Evolutionary conservation across 1,284 basidiomycete genomes (phyloP).

Genomic region (Sanghuangporus sanghuang): DNA sequence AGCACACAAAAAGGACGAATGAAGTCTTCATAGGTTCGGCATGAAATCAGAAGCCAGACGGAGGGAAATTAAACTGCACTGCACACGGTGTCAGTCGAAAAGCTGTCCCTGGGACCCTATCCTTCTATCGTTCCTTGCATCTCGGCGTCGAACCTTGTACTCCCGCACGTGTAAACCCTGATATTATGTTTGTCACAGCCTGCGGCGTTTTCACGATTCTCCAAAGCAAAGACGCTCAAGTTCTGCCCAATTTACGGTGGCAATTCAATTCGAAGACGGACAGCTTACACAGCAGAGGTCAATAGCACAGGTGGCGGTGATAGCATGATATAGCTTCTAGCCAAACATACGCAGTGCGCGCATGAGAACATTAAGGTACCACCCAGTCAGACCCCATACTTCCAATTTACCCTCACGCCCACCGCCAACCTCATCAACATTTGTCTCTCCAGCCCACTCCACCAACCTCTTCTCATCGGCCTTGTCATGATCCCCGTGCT

Average conservation of each 20-base stretch:
- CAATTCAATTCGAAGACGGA: neutral
- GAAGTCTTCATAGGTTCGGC: neutral
- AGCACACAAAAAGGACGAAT: neutral
- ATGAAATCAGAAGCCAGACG: neutral
- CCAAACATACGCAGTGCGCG: conserved; percentile 39
- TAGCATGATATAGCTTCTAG: conserved; percentile 20
- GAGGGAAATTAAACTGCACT: neutral
- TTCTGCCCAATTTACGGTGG: neutral
- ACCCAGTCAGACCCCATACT: conserved; percentile 79
- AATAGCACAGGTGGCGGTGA: neutral
- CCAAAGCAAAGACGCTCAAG: neutral
- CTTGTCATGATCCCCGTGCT: neutral
- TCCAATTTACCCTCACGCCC: conserved; percentile 46
- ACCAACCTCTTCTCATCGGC: neutral
- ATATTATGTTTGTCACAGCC: neutral
- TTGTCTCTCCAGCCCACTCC: conserved; percentile 19
- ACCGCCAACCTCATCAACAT: conserved; percentile 38
- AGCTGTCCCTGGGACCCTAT: neutral
- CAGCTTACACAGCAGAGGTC: neutral
- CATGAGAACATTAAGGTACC: conserved; percentile 67
- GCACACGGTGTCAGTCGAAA: neutral
- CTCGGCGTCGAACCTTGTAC: neutral
- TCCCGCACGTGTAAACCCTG: neutral
- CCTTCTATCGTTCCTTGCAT: neutral
- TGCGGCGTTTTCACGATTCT: neutral